Percentiles rank a stretch among this genome's conserved stretches.
Conservation (phyloP, 768 basidiomycete species). For the Agaricus blazei region DNA sequence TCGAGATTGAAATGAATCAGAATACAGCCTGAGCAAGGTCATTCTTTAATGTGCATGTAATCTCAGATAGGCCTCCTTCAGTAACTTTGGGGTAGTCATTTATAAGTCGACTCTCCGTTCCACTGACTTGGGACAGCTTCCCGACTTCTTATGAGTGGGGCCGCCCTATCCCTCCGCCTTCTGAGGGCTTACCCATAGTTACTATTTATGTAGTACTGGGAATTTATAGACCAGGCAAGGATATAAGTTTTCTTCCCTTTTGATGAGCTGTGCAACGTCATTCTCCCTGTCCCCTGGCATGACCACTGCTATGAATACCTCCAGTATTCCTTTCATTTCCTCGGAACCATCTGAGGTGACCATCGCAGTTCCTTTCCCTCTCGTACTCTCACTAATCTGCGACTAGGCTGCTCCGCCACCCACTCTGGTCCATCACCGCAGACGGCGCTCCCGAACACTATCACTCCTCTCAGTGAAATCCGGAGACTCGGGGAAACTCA, state of each 20-base stretch:
- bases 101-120: not conserved
- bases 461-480: constrained; percentile 25
- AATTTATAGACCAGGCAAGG: not conserved
- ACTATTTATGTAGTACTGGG: not conserved
- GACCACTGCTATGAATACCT: not conserved
- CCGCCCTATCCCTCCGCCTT: not conserved
- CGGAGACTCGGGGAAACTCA: constrained; percentile 13
- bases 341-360: not conserved
- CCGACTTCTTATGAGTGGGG: not conserved
- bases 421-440: not conserved
- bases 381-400: not conserved
- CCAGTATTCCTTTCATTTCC: not conserved
- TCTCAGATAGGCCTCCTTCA: too few relatives aligned
- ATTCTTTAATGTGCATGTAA: too few relatives aligned
- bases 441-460: constrained; percentile 17
- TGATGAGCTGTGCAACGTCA: not conserved
- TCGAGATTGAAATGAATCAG: too few relatives aligned
- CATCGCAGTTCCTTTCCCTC: not conserved
- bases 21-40: too few relatives aligned
- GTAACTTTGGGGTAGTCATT: not conserved
- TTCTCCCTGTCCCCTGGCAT: not conserved
- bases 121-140: constrained; percentile 1
- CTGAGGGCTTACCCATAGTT: not conserved
- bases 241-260: not conserved
- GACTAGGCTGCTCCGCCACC: not conserved